Conservation (phyloP, 495 filamentous ascomycete species). For the Xylaria sp. region DNA sequence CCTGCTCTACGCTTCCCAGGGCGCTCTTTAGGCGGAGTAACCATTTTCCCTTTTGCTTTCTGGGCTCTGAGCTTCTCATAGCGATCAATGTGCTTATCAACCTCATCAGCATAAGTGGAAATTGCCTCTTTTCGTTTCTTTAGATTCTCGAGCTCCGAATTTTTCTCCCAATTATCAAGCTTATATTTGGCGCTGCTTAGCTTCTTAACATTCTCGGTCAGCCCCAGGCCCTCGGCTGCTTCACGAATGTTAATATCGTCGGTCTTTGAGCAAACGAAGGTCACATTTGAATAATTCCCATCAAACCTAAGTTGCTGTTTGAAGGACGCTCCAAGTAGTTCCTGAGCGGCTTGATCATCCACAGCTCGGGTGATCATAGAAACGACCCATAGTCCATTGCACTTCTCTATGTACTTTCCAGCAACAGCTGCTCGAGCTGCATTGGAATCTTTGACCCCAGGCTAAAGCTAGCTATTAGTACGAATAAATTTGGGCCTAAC, state of each 20-base stretch:
- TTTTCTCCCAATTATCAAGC: background rate
- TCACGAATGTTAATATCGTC: slow-evolving; percentile 59
- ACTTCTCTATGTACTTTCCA: slow-evolving; percentile 62
- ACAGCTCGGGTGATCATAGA: slow-evolving; percentile 65
- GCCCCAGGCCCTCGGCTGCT: slow-evolving; percentile 27
- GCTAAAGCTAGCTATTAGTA: slow-evolving; percentile 35
- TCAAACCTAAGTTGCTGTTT: slow-evolving; percentile 66
- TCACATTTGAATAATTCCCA: slow-evolving; percentile 57
- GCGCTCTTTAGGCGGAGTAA: slow-evolving; percentile 46
- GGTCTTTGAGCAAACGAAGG: slow-evolving; percentile 67
- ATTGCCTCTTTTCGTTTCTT: background rate
- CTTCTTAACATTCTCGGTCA: slow-evolving; percentile 52
- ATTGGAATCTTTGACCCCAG: slow-evolving; percentile 66
- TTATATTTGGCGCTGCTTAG: background rate
- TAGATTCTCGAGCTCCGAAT: background rate
- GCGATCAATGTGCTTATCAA: slow-evolving; percentile 50
- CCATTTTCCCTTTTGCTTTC: slow-evolving; percentile 50
- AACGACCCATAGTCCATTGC: slow-evolving; percentile 58
- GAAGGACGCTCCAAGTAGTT: slow-evolving; percentile 61
- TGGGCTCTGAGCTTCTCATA: slow-evolving; percentile 54
- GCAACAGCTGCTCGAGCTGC: slow-evolving; percentile 62
- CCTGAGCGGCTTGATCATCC: slow-evolving; percentile 64
- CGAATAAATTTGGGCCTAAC: too few species aligned
- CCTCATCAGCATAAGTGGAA: slow-evolving; percentile 28
- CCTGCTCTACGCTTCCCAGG: slow-evolving; percentile 35